These are phyloP conservation scores for Cutaneotrichosporon cutaneum DNA, from an alignment of 1,284 basidiomycete genomes.

Conservation along the genomic window DNA sequence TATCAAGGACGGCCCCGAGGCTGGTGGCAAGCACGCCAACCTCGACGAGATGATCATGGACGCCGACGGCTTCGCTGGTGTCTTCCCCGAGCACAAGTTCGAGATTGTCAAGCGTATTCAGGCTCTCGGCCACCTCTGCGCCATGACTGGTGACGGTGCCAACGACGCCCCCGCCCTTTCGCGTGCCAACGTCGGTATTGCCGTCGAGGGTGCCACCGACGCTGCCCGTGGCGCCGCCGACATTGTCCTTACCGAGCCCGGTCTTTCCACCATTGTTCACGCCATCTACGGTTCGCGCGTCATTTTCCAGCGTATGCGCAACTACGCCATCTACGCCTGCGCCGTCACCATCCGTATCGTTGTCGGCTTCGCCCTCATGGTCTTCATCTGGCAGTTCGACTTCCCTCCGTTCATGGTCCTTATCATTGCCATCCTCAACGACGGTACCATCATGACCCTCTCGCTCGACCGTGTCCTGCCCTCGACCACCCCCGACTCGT, in stretches of 20 bases:
- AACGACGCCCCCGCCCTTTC: slow-evolving; percentile 93
- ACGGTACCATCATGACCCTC: slow-evolving; percentile 98
- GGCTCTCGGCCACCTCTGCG: slow-evolving; percentile 79
- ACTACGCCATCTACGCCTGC: slow-evolving; percentile 93
- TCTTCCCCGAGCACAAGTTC: slow-evolving; percentile 96
- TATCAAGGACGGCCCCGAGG: slow-evolving; percentile 84
- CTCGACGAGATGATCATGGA: slow-evolving; percentile 85
- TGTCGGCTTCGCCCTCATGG: slow-evolving; percentile 92
- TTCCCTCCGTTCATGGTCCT: slow-evolving; percentile 99
- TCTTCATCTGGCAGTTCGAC: slow-evolving; percentile 93
- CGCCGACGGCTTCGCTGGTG: slow-evolving; percentile 73
- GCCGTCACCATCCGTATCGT: slow-evolving; percentile 98
- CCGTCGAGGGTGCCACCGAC: slow-evolving; percentile 94
- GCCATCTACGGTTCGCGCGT: slow-evolving; percentile 92
- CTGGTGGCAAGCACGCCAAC: slow-evolving; percentile 68
- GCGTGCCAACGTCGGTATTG: slow-evolving; percentile 94
- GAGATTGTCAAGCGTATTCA: slow-evolving; percentile 91
- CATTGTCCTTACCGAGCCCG: slow-evolving; percentile 91
- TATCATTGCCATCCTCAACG: slow-evolving; percentile 94
- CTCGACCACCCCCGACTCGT: slow-evolving; percentile 85
- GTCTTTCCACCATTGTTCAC: slow-evolving; percentile 94
- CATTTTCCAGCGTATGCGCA: slow-evolving; percentile 97
- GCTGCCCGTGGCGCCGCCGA: slow-evolving; percentile 93
- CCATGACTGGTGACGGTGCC: slow-evolving; percentile 96
- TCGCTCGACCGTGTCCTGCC: slow-evolving; percentile 95